Evolutionary conservation across 495 filamentous ascomycete genomes (phyloP).

Genomic region (Penicillium paxilli): DNA sequence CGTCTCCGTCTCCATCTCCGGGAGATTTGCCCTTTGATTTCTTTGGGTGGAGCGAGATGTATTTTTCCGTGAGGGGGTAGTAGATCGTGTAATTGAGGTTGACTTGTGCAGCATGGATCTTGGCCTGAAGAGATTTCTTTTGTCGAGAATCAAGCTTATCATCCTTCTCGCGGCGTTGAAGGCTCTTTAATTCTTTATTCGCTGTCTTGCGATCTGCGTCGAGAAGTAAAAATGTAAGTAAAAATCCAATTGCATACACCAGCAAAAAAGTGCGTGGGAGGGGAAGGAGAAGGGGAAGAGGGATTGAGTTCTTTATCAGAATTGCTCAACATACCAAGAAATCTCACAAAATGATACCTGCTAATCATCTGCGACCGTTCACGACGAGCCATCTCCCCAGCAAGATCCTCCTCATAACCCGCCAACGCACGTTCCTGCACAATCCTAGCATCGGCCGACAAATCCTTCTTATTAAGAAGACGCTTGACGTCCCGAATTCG

Average conservation of each 20-base stretch:
- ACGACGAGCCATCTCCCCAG: conserved; percentile 59
- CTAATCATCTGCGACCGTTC: conserved; percentile 71
- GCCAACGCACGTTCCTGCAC: conserved; percentile 80
- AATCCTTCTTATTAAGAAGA: conserved; percentile 58
- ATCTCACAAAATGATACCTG: conserved; percentile 93
- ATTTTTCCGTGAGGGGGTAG: conserved; percentile 76
- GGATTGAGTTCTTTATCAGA: no score
- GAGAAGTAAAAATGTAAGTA: conserved; percentile 1
- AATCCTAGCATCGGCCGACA: conserved; percentile 74
- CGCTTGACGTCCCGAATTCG: conserved; percentile 54
- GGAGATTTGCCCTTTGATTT: conserved; percentile 28
- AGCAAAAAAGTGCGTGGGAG: no score
- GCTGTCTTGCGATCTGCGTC: conserved; percentile 83
- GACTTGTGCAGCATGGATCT: conserved; percentile 70
- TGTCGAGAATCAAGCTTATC: conserved; percentile 42
- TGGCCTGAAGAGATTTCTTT: conserved; percentile 49
- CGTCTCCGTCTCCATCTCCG: no score
- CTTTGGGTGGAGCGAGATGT: conserved; percentile 72
- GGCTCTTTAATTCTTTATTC: conserved; percentile 62
- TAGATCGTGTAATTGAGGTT: conserved; percentile 86
- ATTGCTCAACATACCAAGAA: conserved; percentile 71
- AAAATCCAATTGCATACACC: not conserved
- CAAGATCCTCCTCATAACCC: conserved; percentile 72
- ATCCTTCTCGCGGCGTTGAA: conserved; percentile 52
- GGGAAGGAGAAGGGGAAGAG: no score